These are phyloP conservation scores for Cystofilobasidium ferigula DNA, from an alignment of 768 basidiomycete species.

Conservation along the genomic window DNA sequence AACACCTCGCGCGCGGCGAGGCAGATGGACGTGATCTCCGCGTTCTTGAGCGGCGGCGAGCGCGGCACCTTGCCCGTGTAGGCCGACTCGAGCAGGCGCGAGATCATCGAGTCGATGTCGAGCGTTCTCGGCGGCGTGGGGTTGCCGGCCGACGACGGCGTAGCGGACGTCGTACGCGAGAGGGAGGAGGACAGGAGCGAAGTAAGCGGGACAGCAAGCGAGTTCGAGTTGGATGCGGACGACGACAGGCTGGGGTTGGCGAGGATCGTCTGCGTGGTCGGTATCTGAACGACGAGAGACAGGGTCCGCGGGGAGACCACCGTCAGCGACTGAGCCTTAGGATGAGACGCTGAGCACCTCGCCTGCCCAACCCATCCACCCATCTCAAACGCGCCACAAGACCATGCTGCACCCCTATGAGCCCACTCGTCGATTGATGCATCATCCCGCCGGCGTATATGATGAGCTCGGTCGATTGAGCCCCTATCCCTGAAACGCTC, in stretches of 20 bases:
- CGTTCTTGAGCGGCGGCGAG: constrained; percentile 77
- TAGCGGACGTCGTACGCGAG: constrained; percentile 10
- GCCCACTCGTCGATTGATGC: no score
- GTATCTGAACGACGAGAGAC: constrained; percentile 41
- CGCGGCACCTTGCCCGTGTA: constrained; percentile 98
- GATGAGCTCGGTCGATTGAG: no score
- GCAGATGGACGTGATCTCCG: constrained; percentile 88
- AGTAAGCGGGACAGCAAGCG: constrained; percentile 43
- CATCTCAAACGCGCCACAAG: no score
- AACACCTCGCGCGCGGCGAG: constrained; percentile 92
- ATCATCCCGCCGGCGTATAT: no score
- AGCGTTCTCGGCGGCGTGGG: constrained; percentile 43
- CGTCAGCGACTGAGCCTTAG: no score
- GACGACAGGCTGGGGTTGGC: constrained; percentile 40
- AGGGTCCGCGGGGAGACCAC: not conserved
- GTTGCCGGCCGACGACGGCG: constrained; percentile 52
- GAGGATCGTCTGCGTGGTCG: constrained; percentile 72
- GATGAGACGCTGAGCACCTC: no score
- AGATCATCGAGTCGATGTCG: constrained; percentile 98
- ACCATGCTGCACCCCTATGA: no score
- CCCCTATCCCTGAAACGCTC: no score
- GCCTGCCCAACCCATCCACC: no score
- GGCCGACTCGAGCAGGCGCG: constrained; percentile 85
- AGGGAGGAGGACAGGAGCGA: constrained; percentile 19
- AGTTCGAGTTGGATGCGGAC: constrained; percentile 29